phyloP scores from a whole-genome alignment of 768 basidiomycete genomes.

The Trametes coccinea region DNA sequence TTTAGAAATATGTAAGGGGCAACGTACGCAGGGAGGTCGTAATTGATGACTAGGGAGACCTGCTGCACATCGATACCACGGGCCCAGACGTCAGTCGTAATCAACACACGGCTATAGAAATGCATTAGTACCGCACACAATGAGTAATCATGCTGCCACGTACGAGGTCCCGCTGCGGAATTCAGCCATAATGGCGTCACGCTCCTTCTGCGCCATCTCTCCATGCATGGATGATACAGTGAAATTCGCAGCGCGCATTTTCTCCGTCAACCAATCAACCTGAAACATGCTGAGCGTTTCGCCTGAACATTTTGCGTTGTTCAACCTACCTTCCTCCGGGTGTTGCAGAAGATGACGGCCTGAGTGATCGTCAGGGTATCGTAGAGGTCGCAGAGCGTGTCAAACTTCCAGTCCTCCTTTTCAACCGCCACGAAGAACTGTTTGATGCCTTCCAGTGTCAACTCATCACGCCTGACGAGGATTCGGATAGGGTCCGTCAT shows the following conservation, averaged over 20 bases:
- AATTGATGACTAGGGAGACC: slow-evolving; percentile 96
- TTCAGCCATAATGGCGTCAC: slow-evolving; percentile 96
- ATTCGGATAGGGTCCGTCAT: slow-evolving; percentile 99
- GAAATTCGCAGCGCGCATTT: slow-evolving; percentile 98
- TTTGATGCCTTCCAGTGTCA: slow-evolving; percentile 95
- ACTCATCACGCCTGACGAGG: slow-evolving; percentile 98
- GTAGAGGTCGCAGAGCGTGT: slow-evolving; percentile 95
- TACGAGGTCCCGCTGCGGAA: slow-evolving; percentile 92
- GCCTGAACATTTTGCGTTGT: background rate
- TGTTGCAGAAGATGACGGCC: slow-evolving; percentile 99
- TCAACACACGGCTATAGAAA: slow-evolving; percentile 74
- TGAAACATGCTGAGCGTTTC: slow-evolving; percentile 29
- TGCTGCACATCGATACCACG: slow-evolving; percentile 98
- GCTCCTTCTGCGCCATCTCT: slow-evolving; percentile 94
- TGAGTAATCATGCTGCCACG: slow-evolving; percentile 32
- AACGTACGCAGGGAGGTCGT: slow-evolving; percentile 88
- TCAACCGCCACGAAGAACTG: slow-evolving; percentile 99
- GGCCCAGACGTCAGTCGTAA: slow-evolving; percentile 96
- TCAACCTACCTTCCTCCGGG: slow-evolving; percentile 80
- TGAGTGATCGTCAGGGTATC: slow-evolving; percentile 99
- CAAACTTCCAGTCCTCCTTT: slow-evolving; percentile 99
- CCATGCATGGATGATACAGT: slow-evolving; percentile 96
- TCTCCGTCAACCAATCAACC: slow-evolving; percentile 99
- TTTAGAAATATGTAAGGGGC: slow-evolving; percentile 1
- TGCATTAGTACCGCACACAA: background rate